Percentiles rank a stretch among this genome's conserved stretches.
phyloP scores from a whole-genome alignment of 2,329 filamentous ascomycete species.

The Simplicillium aogashimaense region DNA sequence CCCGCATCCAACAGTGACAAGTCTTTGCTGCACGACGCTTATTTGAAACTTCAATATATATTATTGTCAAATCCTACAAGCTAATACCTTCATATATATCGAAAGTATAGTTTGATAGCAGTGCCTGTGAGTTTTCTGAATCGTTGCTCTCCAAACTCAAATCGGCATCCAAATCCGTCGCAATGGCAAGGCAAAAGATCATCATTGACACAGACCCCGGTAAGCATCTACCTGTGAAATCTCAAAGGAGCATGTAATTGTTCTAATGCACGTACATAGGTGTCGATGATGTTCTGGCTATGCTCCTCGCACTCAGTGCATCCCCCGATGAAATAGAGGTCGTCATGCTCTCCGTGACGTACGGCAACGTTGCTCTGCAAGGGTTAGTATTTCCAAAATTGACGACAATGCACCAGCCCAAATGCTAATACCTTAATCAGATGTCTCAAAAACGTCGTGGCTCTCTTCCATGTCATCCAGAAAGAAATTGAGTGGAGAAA shows the following conservation, averaged over 20 bases:
- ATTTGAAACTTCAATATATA: too few species aligned
- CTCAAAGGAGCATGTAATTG: conserved; percentile 5
- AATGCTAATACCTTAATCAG: conserved; percentile 26
- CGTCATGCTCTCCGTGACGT: conserved; percentile 77
- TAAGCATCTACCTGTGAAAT: conserved; percentile 22
- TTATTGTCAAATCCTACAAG: too few species aligned
- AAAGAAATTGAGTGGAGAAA: conserved; percentile 80
- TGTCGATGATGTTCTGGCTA: conserved; percentile 82
- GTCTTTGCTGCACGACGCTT: too few species aligned
- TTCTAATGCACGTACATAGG: conserved; percentile 33
- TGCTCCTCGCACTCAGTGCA: conserved; percentile 77
- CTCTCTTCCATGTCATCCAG: conserved; percentile 84
- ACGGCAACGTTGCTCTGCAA: conserved; percentile 83
- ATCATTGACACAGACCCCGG: conserved; percentile 95
- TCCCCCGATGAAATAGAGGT: conserved; percentile 79
- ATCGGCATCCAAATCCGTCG: too few species aligned
- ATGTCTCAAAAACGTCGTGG: conserved; percentile 80
- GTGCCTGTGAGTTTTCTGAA: too few species aligned
- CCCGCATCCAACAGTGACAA: too few species aligned
- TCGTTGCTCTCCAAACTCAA: too few species aligned
- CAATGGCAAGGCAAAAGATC: conserved; percentile 41
- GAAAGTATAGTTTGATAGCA: too few species aligned
- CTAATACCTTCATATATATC: too few species aligned
- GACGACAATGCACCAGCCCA: background rate
- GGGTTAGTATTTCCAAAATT: conserved; percentile 48